Evolutionary conservation across 495 filamentous ascomycete species (phyloP), one percentile per base, ranked within the genome.

Genomic region (Lasiosphaeria hispida): DNA sequence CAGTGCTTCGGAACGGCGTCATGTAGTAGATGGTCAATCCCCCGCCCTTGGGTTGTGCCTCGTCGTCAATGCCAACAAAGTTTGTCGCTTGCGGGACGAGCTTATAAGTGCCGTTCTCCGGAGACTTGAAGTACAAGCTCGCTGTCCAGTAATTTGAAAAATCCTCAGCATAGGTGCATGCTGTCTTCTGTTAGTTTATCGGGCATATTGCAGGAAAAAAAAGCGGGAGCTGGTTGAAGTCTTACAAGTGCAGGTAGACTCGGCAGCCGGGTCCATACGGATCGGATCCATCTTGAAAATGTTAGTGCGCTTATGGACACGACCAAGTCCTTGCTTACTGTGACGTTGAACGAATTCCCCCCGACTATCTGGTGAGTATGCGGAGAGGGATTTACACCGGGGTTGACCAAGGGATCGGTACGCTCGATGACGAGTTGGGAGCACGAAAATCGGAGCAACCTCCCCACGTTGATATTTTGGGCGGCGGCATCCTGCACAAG

Each of bases 81-180:
- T 45, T 55, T 19, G 52, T 30, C 10, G 14, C 10, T 23, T 68
- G 63, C 10, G 69, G 63, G 8, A 72, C 70, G 11, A 65, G 66
- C 36, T 71, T 63, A 56, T 67, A 71, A n/a, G 67, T 66, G 10
- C 65, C 64, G 50, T 70, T 74, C 19, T 48, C 44, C 2, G 59
- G 63, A 14, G 64, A 62, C 4, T 56, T 47, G 57, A 71, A 72
- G 50, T 70, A 70, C 52, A 72, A 40, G 39, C 60, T 62, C 5
- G 72, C 69, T 9, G 71, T 72, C 72, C 72, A 74, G 45, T 74
- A 73, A 54, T 74, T 74, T n/a, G 51, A 63, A 11, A 67, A 49
- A 38, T 71, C 64, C 14, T 71, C 67, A 4, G 49, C 49, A 33
- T 64, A 67, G 15, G 56, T 65, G 52, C 64, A 68, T 5, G 23